Evolutionary conservation across 2,329 filamentous ascomycete species (phyloP).

Genomic region (Aureobasidium sp.): DNA sequence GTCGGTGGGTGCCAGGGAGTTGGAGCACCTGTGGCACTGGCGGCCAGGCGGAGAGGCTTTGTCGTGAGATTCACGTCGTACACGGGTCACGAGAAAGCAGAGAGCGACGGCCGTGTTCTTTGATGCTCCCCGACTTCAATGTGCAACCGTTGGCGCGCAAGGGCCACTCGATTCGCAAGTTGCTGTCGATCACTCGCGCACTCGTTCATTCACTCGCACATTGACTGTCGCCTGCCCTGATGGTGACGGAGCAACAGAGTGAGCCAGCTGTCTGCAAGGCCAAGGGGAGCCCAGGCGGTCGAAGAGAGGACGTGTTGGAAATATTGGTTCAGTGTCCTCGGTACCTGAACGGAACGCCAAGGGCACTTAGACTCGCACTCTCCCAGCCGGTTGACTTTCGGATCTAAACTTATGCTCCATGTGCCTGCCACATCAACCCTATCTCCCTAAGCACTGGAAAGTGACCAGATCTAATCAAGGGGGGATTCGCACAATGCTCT

Average conservation of each 20-base stretch:
- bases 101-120: not conserved
- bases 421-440: not conserved
- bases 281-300: not conserved
- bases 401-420: not conserved
- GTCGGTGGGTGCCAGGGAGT: not conserved
- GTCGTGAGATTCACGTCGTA: conserved; percentile 5
- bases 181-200: not conserved
- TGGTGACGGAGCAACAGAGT: not conserved
- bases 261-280: not conserved
- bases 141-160: conserved; percentile 1
- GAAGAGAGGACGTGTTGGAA: not conserved
- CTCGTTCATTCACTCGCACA: not conserved
- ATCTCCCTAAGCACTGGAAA: too few species aligned
- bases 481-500: too few species aligned
- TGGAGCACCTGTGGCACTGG: conserved; percentile 3
- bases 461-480: too few species aligned
- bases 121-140: not conserved
- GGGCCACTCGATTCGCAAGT: not conserved
- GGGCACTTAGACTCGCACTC: not conserved
- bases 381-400: not conserved
- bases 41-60: not conserved
- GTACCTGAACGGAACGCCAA: not conserved
- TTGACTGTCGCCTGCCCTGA: not conserved
- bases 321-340: not conserved
- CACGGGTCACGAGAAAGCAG: not conserved